Evolutionary conservation across 1,139 yeast species (phyloP), one percentile per base, ranked within the genome.

Genomic region (Yamadazyma pseudoaaseri): DNA sequence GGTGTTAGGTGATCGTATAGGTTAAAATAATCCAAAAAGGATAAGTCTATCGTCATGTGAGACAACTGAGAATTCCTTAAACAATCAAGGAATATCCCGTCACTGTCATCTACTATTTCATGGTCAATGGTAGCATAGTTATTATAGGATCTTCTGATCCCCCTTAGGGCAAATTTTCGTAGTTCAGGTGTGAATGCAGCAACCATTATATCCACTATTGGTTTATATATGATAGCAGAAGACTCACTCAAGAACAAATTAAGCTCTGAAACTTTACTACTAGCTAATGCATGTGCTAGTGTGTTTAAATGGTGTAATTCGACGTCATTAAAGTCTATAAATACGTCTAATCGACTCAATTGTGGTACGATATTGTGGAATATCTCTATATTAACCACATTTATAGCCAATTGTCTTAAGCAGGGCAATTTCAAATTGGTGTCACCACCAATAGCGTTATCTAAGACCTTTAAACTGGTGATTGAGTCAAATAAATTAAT

Each of bases 341-440:
- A 45, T 14, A 61, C 25, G 38, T 62, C 65, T 16, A 62, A 42
- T 21, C 64, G 42, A 3, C 34, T 32, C 7, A 62, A 30, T 2
- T 30, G 29, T 2, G 34, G 22, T 6, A 54, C 15, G 4, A 39
- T 13, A 5, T 27, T 39, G 26, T 20, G 20, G 18, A 17, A 21
- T 14, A 23, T 40, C 20, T 27, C 7, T 49, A 46, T 2, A 60
- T 53, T 30, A 35, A 43, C 16, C 1, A 51, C 44, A 37, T 54
- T 52, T 6, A 56, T 39, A 2, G 61, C 42, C 22, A 60, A 43
- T 12, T 26, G 30, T 9, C 39, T 25, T 4, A 59, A 30, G 2
- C 37, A 27, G 1, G 33, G 31, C 6, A 37, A 21, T n/a, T n/a
- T 15, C n/a, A 27, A 7, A 3, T 13, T 16, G 9, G 16, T 12